Conservation (phyloP, 257 asterid genomes). For the Echites panduratus region DNA sequence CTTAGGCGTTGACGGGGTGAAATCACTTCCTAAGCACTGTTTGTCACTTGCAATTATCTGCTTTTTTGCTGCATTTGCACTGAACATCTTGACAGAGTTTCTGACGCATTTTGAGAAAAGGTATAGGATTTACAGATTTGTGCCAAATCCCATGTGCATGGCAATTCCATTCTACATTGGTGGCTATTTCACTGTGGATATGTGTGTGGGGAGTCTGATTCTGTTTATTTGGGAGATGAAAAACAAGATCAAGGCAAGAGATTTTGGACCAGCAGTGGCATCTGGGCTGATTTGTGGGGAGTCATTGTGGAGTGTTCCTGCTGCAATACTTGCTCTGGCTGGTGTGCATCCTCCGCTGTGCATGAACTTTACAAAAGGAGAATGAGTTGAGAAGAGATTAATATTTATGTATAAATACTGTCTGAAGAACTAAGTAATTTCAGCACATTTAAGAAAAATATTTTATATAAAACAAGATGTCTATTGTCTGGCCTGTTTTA, state of each 20-base stretch:
- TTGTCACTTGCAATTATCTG: slow-evolving; percentile 30
- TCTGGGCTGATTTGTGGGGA: slow-evolving; percentile 74
- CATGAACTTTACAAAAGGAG: slow-evolving; percentile 41
- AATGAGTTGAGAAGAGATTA: not conserved
- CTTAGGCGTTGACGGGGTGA: slow-evolving; percentile 52
- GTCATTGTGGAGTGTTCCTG: slow-evolving; percentile 65
- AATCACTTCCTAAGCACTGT: slow-evolving; percentile 53
- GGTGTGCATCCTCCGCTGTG: slow-evolving; percentile 54
- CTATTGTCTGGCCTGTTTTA: too few species aligned
- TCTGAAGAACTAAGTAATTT: not conserved
- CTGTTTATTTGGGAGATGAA: slow-evolving; percentile 32
- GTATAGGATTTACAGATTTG: slow-evolving; percentile 31
- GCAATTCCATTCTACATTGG: slow-evolving; percentile 71
- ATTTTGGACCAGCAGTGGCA: slow-evolving; percentile 54
- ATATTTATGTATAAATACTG: not conserved
- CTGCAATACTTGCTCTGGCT: slow-evolving; percentile 45
- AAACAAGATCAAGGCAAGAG: slow-evolving; percentile 29
- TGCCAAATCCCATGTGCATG: slow-evolving; percentile 78
- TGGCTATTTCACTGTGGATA: slow-evolving; percentile 57
- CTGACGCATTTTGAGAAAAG: slow-evolving; percentile 37
- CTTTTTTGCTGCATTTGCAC: slow-evolving; percentile 26
- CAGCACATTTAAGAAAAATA: too few species aligned
- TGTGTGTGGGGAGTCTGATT: slow-evolving; percentile 69
- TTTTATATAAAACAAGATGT: too few species aligned
- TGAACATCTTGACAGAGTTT: slow-evolving; percentile 18